Base-by-base conservation (phyloP, 768 basidiomycete species). In the Hortiboletus flavorubellus region DNA sequence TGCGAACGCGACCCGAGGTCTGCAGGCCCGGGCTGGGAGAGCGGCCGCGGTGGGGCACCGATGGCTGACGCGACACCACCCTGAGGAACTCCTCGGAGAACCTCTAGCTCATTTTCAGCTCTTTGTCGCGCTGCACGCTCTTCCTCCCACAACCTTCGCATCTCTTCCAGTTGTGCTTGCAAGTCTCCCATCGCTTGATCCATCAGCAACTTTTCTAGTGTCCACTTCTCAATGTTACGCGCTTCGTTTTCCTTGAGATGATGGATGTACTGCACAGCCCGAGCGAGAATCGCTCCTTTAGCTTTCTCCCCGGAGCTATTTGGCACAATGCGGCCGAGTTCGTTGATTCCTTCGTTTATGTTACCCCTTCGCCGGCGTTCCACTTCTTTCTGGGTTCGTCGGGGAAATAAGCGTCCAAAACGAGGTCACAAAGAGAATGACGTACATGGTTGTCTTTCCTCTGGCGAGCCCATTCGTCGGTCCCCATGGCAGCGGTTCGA, bases 281-380 rank as follows among this genome's bases (percentile, higher is more conserved):
- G 88, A 3, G 83, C 78, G 21, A 98, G 85, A 58, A 98, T 89
- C 4, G 89, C 89, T 18, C 93, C 91, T 67, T 98, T 97, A 50
- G 89, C 87, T 64, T 89, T 91, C 69, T 93, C 91, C 31, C 91
- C 90, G 0, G 88, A 85, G 29, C 86, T 89, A 61, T 86, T 89
- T 4, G 95, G 95, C 10, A 98, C 87, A 61, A 95, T 90, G 0
- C 86, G 82, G 0, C 89, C 88, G 15, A 98, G 85, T 63, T 91
- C 89, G 65, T 90, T 93, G 75, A 99, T 97, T 0, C 95, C 95
- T 59, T 95, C 90, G 72, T 96, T 97, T 74, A 99, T 98, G 62
- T 93, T 93, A 16, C 94, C 94, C 45, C 96, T 80, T 50, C 96
- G 87, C 37, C 93, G 84, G 50, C 96, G 89, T 71, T 99, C 96